Evolutionary conservation across 352 stramenopile genomes (phyloP), one percentile per base, ranked within the genome.

Genomic region (Saprolegnia diclina): DNA sequence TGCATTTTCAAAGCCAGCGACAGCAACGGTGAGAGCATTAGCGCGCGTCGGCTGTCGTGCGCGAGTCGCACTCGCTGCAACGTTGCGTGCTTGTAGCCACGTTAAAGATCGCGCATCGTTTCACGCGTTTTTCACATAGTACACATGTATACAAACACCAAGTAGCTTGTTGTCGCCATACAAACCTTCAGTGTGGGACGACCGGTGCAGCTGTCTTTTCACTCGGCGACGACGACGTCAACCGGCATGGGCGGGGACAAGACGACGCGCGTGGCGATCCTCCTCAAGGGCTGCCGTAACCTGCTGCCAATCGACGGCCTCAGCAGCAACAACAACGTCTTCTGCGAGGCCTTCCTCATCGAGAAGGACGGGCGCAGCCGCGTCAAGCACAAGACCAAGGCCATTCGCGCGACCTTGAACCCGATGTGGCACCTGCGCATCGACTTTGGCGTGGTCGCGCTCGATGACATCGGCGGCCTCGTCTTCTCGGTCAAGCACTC

Each of bases 291-390:
- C 18, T 69, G 63, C 38, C 32, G 50, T 10, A 69, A 61, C 63
- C 53, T 69, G 29, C 19, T 69, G 63, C 42, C 63, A 1, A 42
- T 69, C 19, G 63, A 69, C 37, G 63, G 63, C 16, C 46, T 59
- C 4, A 52, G 54, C 42, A 69, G 29, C 32, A 69, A 69, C 63
- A 69, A 69, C 48, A 69, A 69, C 63, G 63, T 69, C 29, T 52
- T 53, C 26, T 69, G 63, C 53, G 63, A 69, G 29, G 42, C 22
- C 5, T 69, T 48, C n/a, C 53, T 69, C 50, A 69, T 69, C 22
- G 63, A 69, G n/a, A 69, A 69, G 53, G 63, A 69, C n/a, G 63
- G 63, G 10, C 44, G 63, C 4, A 29, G 5, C 29, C 44, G 63
- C 9, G 4, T n/a, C 7, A 69, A 69, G 38, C 50, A 48, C 63